A percentile compares a stretch with the other conserved stretches of the same genome.
Evolutionary conservation across 1,139 yeast genomes (phyloP).

Genomic region (Insectozyma bohioensis): DNA sequence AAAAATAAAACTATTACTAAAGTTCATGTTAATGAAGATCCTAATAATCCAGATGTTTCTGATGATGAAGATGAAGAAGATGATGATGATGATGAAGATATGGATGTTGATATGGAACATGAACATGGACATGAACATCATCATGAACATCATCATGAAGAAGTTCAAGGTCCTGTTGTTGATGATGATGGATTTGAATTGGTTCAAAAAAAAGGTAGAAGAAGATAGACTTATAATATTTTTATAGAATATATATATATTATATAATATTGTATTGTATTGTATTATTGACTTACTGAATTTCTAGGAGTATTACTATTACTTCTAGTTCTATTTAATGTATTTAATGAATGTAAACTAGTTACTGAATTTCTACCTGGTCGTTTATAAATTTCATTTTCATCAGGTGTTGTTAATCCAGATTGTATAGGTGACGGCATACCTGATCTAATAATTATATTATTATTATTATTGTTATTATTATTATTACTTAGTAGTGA

Average conservation of each 20-base stretch:
- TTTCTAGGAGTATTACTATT: constrained; percentile 34
- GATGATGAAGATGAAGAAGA: constrained; percentile 48
- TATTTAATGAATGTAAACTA: constrained; percentile 44
- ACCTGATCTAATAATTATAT: too few species aligned
- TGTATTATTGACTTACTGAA: constrained; percentile 29
- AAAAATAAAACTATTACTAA: constrained; percentile 29
- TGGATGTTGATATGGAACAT: constrained; percentile 29
- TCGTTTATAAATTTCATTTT: constrained; percentile 25
- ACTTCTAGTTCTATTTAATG: constrained; percentile 39
- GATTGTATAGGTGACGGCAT: constrained; percentile 26
- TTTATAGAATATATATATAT: not conserved
- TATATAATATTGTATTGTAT: constrained; percentile 2
- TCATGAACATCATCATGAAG: too few species aligned
- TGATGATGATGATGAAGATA: constrained; percentile 29
- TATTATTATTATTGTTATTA: too few species aligned
- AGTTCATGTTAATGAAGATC: constrained; percentile 52
- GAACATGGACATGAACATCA: too few species aligned
- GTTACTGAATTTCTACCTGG: constrained; percentile 32
- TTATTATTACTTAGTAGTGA: too few species aligned
- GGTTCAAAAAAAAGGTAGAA: constrained; percentile 68
- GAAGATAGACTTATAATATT: constrained; percentile 17
- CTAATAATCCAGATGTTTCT: constrained; percentile 56
- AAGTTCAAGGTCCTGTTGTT: constrained; percentile 57
- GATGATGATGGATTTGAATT: constrained; percentile 95
- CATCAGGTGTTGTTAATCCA: constrained; percentile 30